Percentiles rank a stretch among this genome's conserved stretches.
These are phyloP conservation scores for Thermothelomyces thermophilus DNA, from an alignment of 2,329 filamentous ascomycete genomes.

Conservation along the genomic window DNA sequence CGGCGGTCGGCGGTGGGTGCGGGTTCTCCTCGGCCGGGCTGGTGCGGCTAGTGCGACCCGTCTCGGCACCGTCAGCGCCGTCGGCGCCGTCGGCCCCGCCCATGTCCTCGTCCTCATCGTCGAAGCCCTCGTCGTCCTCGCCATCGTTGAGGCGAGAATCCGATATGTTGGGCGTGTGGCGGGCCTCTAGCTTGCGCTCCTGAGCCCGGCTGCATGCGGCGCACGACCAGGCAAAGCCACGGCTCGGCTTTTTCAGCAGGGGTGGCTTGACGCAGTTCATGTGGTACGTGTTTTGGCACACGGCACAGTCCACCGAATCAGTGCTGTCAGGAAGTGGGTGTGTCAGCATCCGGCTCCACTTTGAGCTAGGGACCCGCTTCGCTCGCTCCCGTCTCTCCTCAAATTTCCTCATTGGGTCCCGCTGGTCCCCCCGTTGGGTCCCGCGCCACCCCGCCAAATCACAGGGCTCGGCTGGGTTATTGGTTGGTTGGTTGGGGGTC, in stretches of 20 bases:
- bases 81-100: constrained; percentile 39
- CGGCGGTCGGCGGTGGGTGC: constrained; percentile 60
- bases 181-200: constrained; percentile 83
- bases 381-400: constrained; percentile 1
- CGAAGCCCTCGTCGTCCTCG: constrained; percentile 57
- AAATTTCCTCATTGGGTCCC: constrained; percentile 13
- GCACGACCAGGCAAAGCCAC: constrained; percentile 97
- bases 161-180: constrained; percentile 70
- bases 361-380: neutral
- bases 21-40: constrained; percentile 57
- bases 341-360: constrained; percentile 26
- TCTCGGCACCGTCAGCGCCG: constrained; percentile 34
- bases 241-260: constrained; percentile 88
- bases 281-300: constrained; percentile 92
- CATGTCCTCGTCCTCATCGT: constrained; percentile 67
- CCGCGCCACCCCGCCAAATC: constrained; percentile 17
- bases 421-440: neutral
- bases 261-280: constrained; percentile 96
- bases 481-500: neutral
- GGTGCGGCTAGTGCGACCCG: constrained; percentile 47
- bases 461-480: constrained; percentile 4
- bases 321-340: constrained; percentile 47
- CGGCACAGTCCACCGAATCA: constrained; percentile 94
- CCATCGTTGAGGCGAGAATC: constrained; percentile 59
- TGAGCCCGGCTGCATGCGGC: constrained; percentile 94